Evolutionary conservation across 2,329 filamentous ascomycete species (phyloP), one percentile per base, ranked within the genome.

Genomic region (Pochonia chlamydosporia): DNA sequence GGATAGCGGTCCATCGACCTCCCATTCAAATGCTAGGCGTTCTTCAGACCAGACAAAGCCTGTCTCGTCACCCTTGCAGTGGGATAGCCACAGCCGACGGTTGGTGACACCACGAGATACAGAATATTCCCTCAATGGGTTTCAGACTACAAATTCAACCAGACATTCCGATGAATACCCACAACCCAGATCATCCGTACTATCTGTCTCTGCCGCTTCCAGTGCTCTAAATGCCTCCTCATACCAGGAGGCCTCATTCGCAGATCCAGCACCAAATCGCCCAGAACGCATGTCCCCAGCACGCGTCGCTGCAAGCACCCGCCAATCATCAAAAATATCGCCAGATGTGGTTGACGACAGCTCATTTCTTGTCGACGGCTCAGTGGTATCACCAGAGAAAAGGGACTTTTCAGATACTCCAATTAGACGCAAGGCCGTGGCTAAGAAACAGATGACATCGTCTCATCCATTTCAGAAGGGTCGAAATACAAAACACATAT

Each of bases 161-260:
- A 64, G 70, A 31, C 65, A 65, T 39, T 69, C 68, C 3, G 67
- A 68, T 11, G 74, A 76, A 18, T 68, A 64, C 39, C 54, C 59
- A 2, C 61, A 59, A 25, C 49, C 59, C 23, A 61, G 62, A 0
- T 66, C 74, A 10, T 75, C 76, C 2, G 61, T 72, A 2, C 63
- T 80, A 3, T 79, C 78, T 6, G 59, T 81, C 11, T 78, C 73
- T 43, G 78, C 78, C 36, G 78, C 78, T 14, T 78, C 77, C 5
- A 81, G 75, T 54, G 78, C 78, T 6, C 54, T 81, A 5, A 73
- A 63, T 36, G 63, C 69, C 9, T 56, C 56, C 6, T 57, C 58
- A 4, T 48, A 54, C 33, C 58, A 61, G 43, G 62, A 64, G 4
- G 31, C 52, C 0, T 30, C 52, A 33, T 44, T 49, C 2, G 43